Percentiles rank a stretch among this genome's conserved stretches.
phyloP scores from a whole-genome alignment of 2,329 filamentous ascomycete species.

The Emmonsiellopsis sp. region DNA sequence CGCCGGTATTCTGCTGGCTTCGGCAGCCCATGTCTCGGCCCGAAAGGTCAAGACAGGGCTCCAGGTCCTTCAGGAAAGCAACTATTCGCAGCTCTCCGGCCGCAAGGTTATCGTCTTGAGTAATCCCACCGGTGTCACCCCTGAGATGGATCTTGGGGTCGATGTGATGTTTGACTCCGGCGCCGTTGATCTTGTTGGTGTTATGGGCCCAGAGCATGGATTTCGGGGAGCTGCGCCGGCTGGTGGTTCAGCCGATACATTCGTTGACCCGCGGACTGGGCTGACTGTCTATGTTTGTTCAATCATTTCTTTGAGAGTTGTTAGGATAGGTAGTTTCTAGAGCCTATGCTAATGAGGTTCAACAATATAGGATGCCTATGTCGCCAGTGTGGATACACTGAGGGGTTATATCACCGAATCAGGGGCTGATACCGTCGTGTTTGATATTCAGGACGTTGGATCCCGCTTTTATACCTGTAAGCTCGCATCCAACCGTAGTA shows the following conservation, averaged over 20 bases:
- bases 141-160: slow-evolving; percentile 1
- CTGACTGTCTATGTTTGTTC: slow-evolving; percentile 1
- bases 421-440: slow-evolving; percentile 1
- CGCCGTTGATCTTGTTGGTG: neutral
- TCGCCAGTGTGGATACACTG: neutral
- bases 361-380: neutral
- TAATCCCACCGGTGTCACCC: slow-evolving; percentile 1
- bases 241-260: neutral
- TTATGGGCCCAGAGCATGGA: slow-evolving; percentile 2
- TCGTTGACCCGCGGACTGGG: neutral
- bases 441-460: slow-evolving; percentile 4
- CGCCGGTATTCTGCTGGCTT: neutral
- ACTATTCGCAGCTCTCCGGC: slow-evolving; percentile 2
- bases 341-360: neutral
- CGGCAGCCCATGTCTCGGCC: neutral
- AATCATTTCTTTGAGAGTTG: neutral
- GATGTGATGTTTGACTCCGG: slow-evolving; percentile 3
- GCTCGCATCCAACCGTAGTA: neutral
- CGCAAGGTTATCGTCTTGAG: neutral
- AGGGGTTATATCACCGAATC: neutral
- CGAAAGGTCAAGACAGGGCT: neutral
- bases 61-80: neutral
- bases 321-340: neutral
- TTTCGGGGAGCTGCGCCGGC: slow-evolving; percentile 2
- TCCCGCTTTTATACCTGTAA: slow-evolving; percentile 2